Conservation (phyloP, 73 alveolate genomes). For the Symbiodinium pilosum region DNA sequence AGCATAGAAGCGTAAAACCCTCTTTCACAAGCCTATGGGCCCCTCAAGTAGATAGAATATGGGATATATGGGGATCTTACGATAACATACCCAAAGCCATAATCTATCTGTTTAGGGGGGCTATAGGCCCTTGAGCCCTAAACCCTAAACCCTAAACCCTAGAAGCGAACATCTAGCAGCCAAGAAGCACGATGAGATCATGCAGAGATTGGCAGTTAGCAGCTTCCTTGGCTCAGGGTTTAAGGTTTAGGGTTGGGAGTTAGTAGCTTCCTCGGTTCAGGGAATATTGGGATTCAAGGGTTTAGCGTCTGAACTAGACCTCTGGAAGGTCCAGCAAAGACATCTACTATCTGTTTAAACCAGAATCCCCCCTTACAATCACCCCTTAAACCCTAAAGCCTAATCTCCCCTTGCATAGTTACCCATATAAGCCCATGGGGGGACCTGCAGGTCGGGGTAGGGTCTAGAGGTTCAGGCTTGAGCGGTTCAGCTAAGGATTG, state of each 20-base stretch:
- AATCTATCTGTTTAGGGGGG: neutral
- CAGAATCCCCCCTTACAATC: too few relatives aligned
- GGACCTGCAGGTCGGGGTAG: too few relatives aligned
- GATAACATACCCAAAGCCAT: neutral
- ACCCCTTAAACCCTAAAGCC: too few relatives aligned
- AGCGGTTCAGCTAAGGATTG: too few relatives aligned
- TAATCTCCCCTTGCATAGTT: too few relatives aligned
- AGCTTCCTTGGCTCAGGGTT: slow-evolving; percentile 45
- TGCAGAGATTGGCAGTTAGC: slow-evolving; percentile 60
- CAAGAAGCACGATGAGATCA: slow-evolving; percentile 34
- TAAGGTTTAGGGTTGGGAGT: neutral
- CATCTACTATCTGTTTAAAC: too few relatives aligned
- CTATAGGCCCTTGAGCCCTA: neutral
- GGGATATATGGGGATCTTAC: too few relatives aligned
- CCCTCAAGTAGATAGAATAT: neutral
- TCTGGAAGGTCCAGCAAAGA: too few relatives aligned
- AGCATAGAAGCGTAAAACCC: neutral
- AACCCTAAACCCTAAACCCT: neutral
- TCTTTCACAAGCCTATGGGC: neutral
- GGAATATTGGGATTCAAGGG: neutral
- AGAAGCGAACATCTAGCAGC: neutral
- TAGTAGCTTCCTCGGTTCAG: too few relatives aligned
- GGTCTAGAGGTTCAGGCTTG: too few relatives aligned
- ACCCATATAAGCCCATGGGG: too few relatives aligned
- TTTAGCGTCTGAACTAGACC: neutral